These are phyloP conservation scores for Lipomyces chichibuensis DNA, from an alignment of 805 yeast genomes.

Conservation along the genomic window DNA sequence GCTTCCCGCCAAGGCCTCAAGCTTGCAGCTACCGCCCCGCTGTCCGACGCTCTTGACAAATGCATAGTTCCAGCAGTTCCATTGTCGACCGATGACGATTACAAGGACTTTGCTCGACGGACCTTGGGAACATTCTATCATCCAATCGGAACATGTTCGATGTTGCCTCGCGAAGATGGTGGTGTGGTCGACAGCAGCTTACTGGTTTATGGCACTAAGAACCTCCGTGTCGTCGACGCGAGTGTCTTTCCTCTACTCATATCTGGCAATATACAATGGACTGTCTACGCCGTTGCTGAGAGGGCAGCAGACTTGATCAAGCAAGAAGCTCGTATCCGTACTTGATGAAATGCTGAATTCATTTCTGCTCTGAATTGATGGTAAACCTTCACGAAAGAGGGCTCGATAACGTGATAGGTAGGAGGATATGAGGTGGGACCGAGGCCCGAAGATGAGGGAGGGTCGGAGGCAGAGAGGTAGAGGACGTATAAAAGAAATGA, in stretches of 20 bases:
- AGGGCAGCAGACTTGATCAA: not conserved
- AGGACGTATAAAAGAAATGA: no score
- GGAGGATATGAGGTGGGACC: no score
- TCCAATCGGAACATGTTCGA: constrained; percentile 5
- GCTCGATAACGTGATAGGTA: no score
- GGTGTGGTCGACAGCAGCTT: constrained; percentile 25
- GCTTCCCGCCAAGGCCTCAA: not conserved
- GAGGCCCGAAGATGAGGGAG: no score
- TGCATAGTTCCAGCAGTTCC: not conserved
- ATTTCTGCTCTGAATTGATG: no score
- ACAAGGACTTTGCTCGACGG: constrained; percentile 2
- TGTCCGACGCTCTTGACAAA: constrained; percentile 4
- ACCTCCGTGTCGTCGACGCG: constrained; percentile 44
- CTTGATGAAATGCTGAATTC: no score
- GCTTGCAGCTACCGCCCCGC: not conserved
- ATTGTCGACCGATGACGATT: constrained; percentile 2
- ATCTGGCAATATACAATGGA: not conserved
- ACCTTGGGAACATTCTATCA: constrained; percentile 6
- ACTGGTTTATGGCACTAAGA: constrained; percentile 41
- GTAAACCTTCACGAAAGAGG: no score
- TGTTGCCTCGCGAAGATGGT: not conserved
- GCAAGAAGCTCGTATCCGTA: no score
- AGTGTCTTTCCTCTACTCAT: constrained; percentile 40
- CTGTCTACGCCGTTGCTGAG: constrained; percentile 2
- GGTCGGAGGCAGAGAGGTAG: no score